A percentile compares a stretch with the other conserved stretches of the same genome.
Conservation (phyloP, 192 early-diverging fungal genomes). For the Spinellus fusiger region DNA sequence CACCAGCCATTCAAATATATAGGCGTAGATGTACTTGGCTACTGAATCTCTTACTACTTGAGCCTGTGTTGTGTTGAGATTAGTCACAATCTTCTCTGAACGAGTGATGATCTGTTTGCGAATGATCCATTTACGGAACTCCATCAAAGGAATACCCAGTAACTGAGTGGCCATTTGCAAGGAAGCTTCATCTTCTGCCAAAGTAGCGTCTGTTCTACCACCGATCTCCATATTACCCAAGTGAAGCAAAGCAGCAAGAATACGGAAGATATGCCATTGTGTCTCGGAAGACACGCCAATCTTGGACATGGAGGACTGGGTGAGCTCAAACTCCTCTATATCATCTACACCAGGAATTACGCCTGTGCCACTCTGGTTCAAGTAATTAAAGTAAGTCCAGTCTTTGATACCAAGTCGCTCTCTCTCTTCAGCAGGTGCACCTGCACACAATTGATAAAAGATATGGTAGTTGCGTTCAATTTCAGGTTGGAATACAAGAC, state of each 20-base stretch:
- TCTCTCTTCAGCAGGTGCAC: constrained; percentile 72
- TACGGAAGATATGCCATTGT: constrained; percentile 86
- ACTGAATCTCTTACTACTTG: constrained; percentile 88
- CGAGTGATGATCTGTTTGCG: constrained; percentile 93
- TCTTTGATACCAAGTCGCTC: constrained; percentile 71
- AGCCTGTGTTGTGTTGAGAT: constrained; percentile 69
- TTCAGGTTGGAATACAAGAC: constrained; percentile 90
- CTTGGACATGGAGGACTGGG: constrained; percentile 74
- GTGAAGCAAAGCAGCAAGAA: constrained; percentile 92
- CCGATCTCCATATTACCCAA: constrained; percentile 92
- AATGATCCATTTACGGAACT: constrained; percentile 94
- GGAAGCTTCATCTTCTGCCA: constrained; percentile 76
- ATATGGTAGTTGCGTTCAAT: constrained; percentile 98
- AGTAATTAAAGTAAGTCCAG: constrained; percentile 77
- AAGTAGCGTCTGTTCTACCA: constrained; percentile 61
- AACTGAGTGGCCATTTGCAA: constrained; percentile 62
- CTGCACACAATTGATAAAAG: constrained; percentile 99
- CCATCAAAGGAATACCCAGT: constrained; percentile 68
- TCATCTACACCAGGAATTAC: constrained; percentile 85
- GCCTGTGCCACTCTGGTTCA: constrained; percentile 80
- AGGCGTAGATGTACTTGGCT: constrained; percentile 95
- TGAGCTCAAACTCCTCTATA: constrained; percentile 84
- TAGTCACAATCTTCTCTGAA: constrained; percentile 88
- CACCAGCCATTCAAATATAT: constrained; percentile 96
- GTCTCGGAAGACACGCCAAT: constrained; percentile 77